Evolutionary conservation across 169 alveolate species (phyloP).

Genomic region (Cryptosporidium sp.): DNA sequence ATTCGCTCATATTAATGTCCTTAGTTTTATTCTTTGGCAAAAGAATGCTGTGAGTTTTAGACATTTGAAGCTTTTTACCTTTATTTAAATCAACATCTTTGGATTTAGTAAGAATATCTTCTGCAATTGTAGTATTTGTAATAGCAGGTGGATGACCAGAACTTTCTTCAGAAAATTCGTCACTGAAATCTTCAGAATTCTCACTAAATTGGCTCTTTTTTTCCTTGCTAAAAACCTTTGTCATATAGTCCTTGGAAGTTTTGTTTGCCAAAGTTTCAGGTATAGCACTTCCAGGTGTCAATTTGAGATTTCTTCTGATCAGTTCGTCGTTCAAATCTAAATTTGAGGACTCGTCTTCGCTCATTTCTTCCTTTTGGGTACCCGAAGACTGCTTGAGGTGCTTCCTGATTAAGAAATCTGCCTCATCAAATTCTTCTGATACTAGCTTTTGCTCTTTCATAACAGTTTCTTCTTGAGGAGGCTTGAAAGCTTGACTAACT

Average conservation of each 20-base stretch:
- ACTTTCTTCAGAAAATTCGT: not conserved
- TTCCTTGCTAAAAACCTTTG: not conserved
- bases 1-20: not conserved
- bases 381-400: not conserved
- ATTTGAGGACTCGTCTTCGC: not conserved
- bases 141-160: not conserved
- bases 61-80: not conserved
- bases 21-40: not conserved
- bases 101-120: not conserved
- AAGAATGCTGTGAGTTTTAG: no score
- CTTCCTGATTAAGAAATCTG: slow-evolving; percentile 14
- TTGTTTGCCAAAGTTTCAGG: not conserved
- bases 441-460: not conserved
- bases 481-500: not conserved
- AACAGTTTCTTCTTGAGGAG: not conserved
- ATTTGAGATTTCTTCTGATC: not conserved
- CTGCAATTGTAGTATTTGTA: not conserved
- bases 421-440: not conserved
- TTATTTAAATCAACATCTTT: not conserved
- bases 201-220: slow-evolving; percentile 29
- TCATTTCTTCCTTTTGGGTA: not conserved
- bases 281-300: not conserved
- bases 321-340: not conserved
- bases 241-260: no score
- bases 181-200: slow-evolving; percentile 5